Evolutionary conservation across 2,329 filamentous ascomycete species (phyloP), one percentile per base, ranked within the genome.

Genomic region (Cladophialophora chaetospira): DNA sequence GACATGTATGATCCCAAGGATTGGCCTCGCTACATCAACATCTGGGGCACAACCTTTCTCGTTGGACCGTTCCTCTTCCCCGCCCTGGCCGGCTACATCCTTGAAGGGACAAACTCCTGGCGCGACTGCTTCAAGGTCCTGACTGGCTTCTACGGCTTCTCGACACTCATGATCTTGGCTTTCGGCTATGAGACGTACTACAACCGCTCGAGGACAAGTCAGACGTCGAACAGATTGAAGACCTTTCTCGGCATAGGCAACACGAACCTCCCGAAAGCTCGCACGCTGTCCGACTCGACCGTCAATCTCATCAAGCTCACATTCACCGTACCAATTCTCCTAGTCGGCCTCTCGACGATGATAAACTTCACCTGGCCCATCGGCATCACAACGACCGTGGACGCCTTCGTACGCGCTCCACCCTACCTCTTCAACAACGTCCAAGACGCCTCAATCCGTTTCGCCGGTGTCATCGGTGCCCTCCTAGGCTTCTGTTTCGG

Each of bases 341-440:
- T 56, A 9, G 19, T 55, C 47, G 64, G 58, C 15, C 44, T 73
- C 29, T 64, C 69, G 11, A 67, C 66, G n/a, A 63, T 73, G 65
- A 67, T 73, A 11, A 72, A 67, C 21, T 73, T 72, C 50, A 70
- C 66, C 36, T 73, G 70, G 71, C 70, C 71, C 0, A 73, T 73
- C 53, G 71, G 71, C 65, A 73, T 73, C 49, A 73, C 70, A 5
- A 69, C 68, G 4, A 73, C 71, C 1, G 63, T 73, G 26, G 69
- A 70, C 29, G 59, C 63, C 3, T 71, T 73, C 50, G 53, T 73
- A 29, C 69, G 66, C 42, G 63, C 65, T 25, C 69, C 66, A 2
- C 71, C 71, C 1, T 73, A 73, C 53, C 61, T 69, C 5, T 72
- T 73, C 49, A 45, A 69, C 42, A 67, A 69, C 1, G 62, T 73